phyloP scores from a whole-genome alignment of 805 yeast species.

The Pichia pseudocactophila region DNA sequence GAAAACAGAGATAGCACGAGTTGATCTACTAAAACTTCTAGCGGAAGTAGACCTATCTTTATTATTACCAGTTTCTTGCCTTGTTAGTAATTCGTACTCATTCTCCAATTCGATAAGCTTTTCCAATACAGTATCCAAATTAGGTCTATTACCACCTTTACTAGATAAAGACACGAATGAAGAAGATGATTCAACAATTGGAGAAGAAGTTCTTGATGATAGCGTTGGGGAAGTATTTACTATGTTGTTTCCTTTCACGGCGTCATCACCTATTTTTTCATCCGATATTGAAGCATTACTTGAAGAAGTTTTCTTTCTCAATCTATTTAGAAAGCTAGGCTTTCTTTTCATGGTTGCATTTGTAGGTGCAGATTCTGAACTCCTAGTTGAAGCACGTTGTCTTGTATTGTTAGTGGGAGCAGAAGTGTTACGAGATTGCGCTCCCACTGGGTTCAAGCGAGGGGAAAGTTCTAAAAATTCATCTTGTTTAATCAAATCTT shows the following conservation, averaged over 20 bases:
- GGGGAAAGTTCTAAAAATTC: not conserved
- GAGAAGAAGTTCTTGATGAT: not conserved
- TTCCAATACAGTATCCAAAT: constrained; percentile 2
- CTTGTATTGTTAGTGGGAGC: not conserved
- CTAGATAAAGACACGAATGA: not conserved
- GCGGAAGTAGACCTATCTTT: constrained; percentile 17
- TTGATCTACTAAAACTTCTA: constrained; percentile 17
- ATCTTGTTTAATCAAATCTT: not conserved
- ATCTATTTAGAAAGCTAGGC: constrained; percentile 6
- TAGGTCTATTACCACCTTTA: not conserved
- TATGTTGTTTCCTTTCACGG: not conserved
- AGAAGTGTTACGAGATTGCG: not conserved
- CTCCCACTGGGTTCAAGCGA: not conserved
- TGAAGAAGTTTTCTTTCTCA: constrained; percentile 3
- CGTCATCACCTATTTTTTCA: not conserved
- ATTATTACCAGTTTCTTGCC: constrained; percentile 14
- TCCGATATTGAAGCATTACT: not conserved
- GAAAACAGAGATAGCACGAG: constrained; percentile 29
- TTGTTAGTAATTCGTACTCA: constrained; percentile 16
- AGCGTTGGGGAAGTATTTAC: not conserved
- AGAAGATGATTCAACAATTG: constrained; percentile 3
- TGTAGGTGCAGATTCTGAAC: constrained; percentile 4
- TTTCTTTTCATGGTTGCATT: constrained; percentile 4
- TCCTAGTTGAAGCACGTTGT: constrained; percentile 1
- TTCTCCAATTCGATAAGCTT: constrained; percentile 19